Base-by-base conservation (phyloP, 345 rosid genomes). In the Eucalyptus albens region DNA sequence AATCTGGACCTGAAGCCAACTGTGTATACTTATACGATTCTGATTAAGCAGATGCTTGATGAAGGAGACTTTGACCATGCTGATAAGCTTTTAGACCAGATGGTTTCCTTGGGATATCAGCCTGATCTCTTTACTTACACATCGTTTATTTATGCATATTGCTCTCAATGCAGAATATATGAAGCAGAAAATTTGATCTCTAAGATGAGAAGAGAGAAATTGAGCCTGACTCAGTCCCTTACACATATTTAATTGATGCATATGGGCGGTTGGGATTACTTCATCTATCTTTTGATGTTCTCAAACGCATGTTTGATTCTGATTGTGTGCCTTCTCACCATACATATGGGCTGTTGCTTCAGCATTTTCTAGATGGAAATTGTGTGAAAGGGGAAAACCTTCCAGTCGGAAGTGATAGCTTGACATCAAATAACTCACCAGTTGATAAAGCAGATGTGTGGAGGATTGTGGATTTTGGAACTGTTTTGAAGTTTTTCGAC, bases 111-210 rank as follows among this genome's bases (percentile, higher is more conserved):
- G 7, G 99, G 96, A 89, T 88, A 88, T 88, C 91, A 92, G 90
- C 99, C 99, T 67, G 99, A 97, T 91, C 92, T 92, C 42, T 93
- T 93, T 91, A 93, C 94, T 22, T 97, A 97, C 91, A 97, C 99
- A 82, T 89, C 91, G 82, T 96, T 97, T 92, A 92, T 97, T 72
- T 96, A 94, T 62, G 92, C 95, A 86, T 96, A 93, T 89, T 96
- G 99, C 90, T 90, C 90, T 62, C 89, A 44, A 72, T 99, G 98
- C 89, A 95, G 93, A 65, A 37, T 97, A 86, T 89, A 93, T 87
- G 98, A 94, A 87, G 99, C 98, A 62, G 99, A 94, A 89, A 92
- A 90, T 86, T 62, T 95, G 94, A 90, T 97, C 88, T 89, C 45
- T 59, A 94, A 92, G 93, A 97, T 97, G 99, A 91, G 88, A 62